Percentiles rank a stretch among this genome's conserved stretches.
phyloP scores from a whole-genome alignment of 2,329 filamentous ascomycete species.

The Trichoderma sp. region DNA sequence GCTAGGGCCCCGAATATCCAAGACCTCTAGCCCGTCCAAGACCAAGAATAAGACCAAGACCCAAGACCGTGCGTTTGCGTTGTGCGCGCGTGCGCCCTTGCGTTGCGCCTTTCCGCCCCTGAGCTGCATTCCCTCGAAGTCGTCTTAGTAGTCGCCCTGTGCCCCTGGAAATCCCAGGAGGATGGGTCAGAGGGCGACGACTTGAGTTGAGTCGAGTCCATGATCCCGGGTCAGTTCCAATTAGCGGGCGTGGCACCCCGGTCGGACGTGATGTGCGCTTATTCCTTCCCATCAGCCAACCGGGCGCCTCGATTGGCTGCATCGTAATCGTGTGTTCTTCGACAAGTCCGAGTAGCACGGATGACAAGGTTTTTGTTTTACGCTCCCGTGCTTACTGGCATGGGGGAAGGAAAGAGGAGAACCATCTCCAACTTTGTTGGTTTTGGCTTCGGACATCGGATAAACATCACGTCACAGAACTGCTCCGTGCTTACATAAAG shows the following conservation, averaged over 20 bases:
- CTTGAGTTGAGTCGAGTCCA: slow-evolving; percentile 10
- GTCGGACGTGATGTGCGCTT: slow-evolving; percentile 15
- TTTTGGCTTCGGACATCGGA: neutral
- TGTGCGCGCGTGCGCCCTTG: neutral
- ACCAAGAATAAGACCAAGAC: neutral
- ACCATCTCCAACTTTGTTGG: neutral
- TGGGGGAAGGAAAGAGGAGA: neutral
- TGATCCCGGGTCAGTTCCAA: slow-evolving; percentile 9
- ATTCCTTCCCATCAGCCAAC: slow-evolving; percentile 9
- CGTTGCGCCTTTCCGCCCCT: neutral
- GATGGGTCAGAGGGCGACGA: slow-evolving; percentile 11
- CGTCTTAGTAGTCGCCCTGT: neutral
- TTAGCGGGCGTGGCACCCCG: slow-evolving; percentile 15
- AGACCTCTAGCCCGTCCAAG: neutral
- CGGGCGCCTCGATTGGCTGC: slow-evolving; percentile 10
- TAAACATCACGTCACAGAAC: slow-evolving; percentile 2
- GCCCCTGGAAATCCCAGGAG: slow-evolving; percentile 1
- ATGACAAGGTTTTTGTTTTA: slow-evolving; percentile 6
- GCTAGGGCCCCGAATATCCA: neutral
- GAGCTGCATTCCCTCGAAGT: neutral
- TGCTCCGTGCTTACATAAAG: slow-evolving; percentile 7
- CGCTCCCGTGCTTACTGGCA: slow-evolving; percentile 14
- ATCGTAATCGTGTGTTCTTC: slow-evolving; percentile 12
- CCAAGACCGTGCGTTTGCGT: neutral
- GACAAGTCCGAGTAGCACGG: neutral